Conservation (phyloP, 345 rosid genomes). For the Litchi chinensis region DNA sequence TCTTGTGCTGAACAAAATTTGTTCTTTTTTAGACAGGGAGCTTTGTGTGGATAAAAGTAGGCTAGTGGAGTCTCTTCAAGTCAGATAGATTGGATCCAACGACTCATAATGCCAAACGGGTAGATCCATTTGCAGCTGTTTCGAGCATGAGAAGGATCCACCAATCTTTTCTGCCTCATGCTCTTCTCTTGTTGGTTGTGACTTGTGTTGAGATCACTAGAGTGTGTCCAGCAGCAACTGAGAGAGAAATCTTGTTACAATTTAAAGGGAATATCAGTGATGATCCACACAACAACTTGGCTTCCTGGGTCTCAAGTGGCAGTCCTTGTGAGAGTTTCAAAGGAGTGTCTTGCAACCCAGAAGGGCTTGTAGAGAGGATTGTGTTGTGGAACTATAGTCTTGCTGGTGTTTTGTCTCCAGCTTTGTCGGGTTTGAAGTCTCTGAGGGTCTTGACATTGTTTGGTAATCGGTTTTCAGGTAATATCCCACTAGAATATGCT, state of each 20-base stretch:
- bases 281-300: conserved; percentile 71
- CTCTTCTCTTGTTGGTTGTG: conserved; percentile 50
- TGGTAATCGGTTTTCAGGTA: conserved; percentile 84
- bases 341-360: conserved; percentile 73
- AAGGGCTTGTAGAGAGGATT: conserved; percentile 78
- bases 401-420: conserved; percentile 65
- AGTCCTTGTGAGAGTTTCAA: conserved; percentile 63
- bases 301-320: conserved; percentile 61
- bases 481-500: conserved; percentile 71
- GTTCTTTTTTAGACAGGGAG: conserved; percentile 7
- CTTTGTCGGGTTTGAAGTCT: conserved; percentile 68
- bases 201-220: conserved; percentile 36
- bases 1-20: neutral
- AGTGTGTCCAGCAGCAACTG: conserved; percentile 48
- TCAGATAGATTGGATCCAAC: conserved; percentile 33
- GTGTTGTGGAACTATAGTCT: conserved; percentile 88
- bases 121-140: conserved; percentile 43
- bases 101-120: conserved; percentile 70
- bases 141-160: conserved; percentile 65
- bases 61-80: neutral
- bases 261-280: conserved; percentile 70
- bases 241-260: conserved; percentile 75
- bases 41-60: conserved; percentile 4
- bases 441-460: conserved; percentile 83
- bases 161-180: conserved; percentile 40